A percentile compares a stretch with the other conserved stretches of the same genome.
Evolutionary conservation across 306 rosid species (phyloP).

Genomic region (Oxytropis ochrocephala): DNA sequence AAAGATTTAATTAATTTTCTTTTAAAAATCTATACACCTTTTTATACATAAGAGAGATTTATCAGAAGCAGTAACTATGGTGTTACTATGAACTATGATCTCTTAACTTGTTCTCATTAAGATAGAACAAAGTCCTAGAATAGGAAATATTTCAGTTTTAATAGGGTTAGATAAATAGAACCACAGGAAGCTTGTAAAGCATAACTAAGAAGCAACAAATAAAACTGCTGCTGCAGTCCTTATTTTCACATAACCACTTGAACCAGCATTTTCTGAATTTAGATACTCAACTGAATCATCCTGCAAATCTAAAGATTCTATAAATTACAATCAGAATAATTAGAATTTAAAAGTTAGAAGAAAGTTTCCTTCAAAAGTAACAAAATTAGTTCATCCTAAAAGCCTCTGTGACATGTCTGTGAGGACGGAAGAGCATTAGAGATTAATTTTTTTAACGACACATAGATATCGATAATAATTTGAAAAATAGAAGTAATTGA

Average conservation of each 20-base stretch:
- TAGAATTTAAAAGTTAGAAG: background rate
- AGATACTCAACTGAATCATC: constrained; percentile 65
- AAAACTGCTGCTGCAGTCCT: constrained; percentile 66
- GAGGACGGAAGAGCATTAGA: background rate
- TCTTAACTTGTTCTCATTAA: too few species aligned
- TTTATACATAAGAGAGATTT: too few species aligned
- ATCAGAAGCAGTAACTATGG: too few species aligned
- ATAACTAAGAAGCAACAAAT: constrained; percentile 81
- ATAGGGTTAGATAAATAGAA: too few species aligned
- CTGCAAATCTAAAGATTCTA: constrained; percentile 33
- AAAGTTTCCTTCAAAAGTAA: background rate
- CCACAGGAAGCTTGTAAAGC: constrained; percentile 89
- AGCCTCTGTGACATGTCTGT: background rate
- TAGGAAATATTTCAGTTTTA: too few species aligned
- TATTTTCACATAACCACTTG: constrained; percentile 72
- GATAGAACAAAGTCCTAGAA: too few species aligned
- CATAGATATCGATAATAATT: too few species aligned
- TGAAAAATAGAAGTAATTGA: too few species aligned
- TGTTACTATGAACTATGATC: too few species aligned
- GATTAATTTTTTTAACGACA: background rate
- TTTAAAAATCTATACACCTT: too few species aligned
- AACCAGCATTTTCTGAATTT: constrained; percentile 43
- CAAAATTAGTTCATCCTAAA: background rate
- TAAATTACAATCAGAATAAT: background rate
- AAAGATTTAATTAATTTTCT: too few species aligned